Base-by-base conservation (phyloP, 352 stramenopile species). In the Phytophthora aleatoria region DNA sequence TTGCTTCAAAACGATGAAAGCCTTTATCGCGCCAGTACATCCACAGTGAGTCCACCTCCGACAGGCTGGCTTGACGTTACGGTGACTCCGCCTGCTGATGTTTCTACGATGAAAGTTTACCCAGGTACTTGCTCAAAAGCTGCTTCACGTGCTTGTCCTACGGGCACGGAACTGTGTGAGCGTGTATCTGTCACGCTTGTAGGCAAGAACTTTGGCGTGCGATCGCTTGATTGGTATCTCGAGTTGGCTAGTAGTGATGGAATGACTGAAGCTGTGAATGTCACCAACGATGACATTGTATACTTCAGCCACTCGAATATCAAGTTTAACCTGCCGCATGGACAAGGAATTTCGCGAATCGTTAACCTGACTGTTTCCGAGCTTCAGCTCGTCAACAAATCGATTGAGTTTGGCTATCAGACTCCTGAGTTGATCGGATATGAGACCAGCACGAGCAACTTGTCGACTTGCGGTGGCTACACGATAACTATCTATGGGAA, bases 401-500 rank as follows among this genome's bases (percentile, higher is more conserved):
- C 69, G 1, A 71, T 87, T 12, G 31, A 42, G 2, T 87, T 90
- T 51, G 59, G 61, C 10, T 90, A 90, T 43, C 42, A 75, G 26
- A 45, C 64, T 5, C 81, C 81, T 8, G 58, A 79, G 28, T 50
- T 90, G 3, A 48, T 83, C 3, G 65, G 56, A 24, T 77, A 75
- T 27, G 63, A 77, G 43, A 74, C 74, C 33, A 69, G 67, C 30
- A 87, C 81, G 5, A 75, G 65, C 0, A 85, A 90, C 38, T 68
- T 83, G 10, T 87, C 81, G 13, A 90, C 81, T 24, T 86, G 77
- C n/a, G 84, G 84, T 6, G 74, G 72, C 1, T 89, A 90, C 48
- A 56, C 70, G 2, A 73, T 91, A 27, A 74, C 76, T 15, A 59
- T 93, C 4, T 85, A 84, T 38, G 85, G 82, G 1, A 81, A 71